These are phyloP conservation scores for Fusarium coicis DNA, from an alignment of 2,329 filamentous ascomycete genomes.

Conservation along the genomic window DNA sequence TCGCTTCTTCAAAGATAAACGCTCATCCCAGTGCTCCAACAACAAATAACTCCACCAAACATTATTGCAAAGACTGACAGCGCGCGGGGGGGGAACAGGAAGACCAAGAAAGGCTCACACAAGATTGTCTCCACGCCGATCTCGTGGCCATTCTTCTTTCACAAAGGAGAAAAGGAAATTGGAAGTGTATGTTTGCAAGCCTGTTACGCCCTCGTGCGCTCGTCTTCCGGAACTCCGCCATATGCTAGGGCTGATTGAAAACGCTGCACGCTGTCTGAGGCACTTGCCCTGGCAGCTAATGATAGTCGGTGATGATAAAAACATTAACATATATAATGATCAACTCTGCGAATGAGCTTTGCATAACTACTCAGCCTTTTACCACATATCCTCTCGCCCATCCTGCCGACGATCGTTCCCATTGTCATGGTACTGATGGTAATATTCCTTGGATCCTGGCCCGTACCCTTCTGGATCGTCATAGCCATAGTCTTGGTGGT, in stretches of 20 bases:
- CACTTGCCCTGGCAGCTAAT: constrained; percentile 33
- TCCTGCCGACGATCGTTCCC: constrained; percentile 50
- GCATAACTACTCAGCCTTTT: constrained; percentile 32
- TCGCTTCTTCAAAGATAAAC: constrained; percentile 37
- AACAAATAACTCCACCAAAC: constrained; percentile 32
- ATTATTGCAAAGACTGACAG: constrained; percentile 25
- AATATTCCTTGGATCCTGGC: constrained; percentile 55
- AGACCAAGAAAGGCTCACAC: constrained; percentile 15
- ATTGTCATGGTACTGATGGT: constrained; percentile 53
- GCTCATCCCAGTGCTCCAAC: constrained; percentile 38
- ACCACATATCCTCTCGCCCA: constrained; percentile 58
- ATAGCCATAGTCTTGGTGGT: constrained; percentile 52
- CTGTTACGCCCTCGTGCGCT: constrained; percentile 37
- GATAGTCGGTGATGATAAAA: constrained; percentile 32
- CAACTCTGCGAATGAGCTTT: constrained; percentile 23
- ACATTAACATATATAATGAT: constrained; percentile 39
- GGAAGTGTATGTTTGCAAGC: constrained; percentile 33
- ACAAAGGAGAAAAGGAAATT: constrained; percentile 28
- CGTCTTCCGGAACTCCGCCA: constrained; percentile 49
- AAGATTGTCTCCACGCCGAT: constrained; percentile 28
- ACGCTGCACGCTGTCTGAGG: constrained; percentile 37
- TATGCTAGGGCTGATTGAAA: constrained; percentile 48
- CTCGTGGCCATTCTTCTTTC: constrained; percentile 29
- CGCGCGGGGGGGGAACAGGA: constrained; percentile 7
- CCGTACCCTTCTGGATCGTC: constrained; percentile 53